A percentile compares a stretch with the other conserved stretches of the same genome.
These are phyloP conservation scores for Iberis pinnata DNA, from an alignment of 345 rosid genomes.

Conservation along the genomic window DNA sequence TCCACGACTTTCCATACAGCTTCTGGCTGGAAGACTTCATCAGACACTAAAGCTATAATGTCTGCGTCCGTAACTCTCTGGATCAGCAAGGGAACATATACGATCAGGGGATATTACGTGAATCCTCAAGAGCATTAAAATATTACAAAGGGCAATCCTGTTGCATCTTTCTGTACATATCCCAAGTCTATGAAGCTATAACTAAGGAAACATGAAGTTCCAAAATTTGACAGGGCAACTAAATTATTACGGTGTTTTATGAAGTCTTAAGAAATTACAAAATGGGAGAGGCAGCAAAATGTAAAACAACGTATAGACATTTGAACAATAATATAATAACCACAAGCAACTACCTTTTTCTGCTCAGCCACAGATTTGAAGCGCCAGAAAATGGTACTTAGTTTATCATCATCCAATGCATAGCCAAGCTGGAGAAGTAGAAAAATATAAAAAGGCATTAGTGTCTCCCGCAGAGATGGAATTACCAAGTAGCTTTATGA, in stretches of 20 bases:
- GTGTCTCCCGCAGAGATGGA: slow-evolving; percentile 8
- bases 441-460: slow-evolving; percentile 20
- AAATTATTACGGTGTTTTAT: too few relatives aligned
- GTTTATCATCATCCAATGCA: slow-evolving; percentile 63
- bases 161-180: neutral
- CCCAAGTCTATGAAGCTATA: neutral
- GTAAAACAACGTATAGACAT: neutral
- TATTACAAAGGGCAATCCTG: neutral
- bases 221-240: neutral
- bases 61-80: slow-evolving; percentile 91
- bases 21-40: slow-evolving; percentile 92
- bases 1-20: slow-evolving; percentile 73
- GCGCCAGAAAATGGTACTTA: slow-evolving; percentile 69
- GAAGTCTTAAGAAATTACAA: too few relatives aligned
- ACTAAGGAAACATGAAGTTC: neutral
- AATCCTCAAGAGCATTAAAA: slow-evolving; percentile 7
- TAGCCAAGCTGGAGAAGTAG: slow-evolving; percentile 66
- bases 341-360: slow-evolving; percentile 54
- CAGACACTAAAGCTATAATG: slow-evolving; percentile 82
- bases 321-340: neutral
- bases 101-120: slow-evolving; percentile 15
- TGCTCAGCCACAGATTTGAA: slow-evolving; percentile 88
- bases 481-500: neutral
- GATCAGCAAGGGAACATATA: slow-evolving; percentile 19
- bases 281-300: too few relatives aligned